These are phyloP conservation scores for Globisporangium ultimum DNA, from an alignment of 352 stramenopile genomes.

Conservation along the genomic window DNA sequence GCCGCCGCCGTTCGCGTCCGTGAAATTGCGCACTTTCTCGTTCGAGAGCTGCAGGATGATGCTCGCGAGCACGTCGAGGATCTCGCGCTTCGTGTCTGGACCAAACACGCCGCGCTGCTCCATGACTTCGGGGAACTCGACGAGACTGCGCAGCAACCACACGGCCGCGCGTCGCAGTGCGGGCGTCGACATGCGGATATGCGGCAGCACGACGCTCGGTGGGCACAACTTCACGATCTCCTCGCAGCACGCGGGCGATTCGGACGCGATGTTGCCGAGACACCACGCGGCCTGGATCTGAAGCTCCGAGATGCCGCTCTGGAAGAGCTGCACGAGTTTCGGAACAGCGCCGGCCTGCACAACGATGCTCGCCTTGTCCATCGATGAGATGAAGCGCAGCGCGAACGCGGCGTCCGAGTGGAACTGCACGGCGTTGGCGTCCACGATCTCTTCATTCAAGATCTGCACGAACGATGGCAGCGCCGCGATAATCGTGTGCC, in stretches of 20 bases:
- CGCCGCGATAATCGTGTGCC: constrained; percentile 76
- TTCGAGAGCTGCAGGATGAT: constrained; percentile 79
- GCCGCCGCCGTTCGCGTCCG: constrained; percentile 40
- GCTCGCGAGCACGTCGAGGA: constrained; percentile 66
- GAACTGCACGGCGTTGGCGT: constrained; percentile 64
- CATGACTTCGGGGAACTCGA: constrained; percentile 81
- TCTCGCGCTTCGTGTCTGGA: constrained; percentile 59
- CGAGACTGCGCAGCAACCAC: constrained; percentile 81
- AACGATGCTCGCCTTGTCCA: constrained; percentile 81
- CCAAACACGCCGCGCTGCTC: constrained; percentile 39
- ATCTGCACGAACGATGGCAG: constrained; percentile 79
- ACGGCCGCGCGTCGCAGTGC: constrained; percentile 68
- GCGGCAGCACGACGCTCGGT: constrained; percentile 62
- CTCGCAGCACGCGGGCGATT: constrained; percentile 68
- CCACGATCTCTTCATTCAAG: constrained; percentile 60
- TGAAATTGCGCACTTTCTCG: constrained; percentile 68
- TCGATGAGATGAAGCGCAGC: constrained; percentile 85
- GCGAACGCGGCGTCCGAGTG: constrained; percentile 86
- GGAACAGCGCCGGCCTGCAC: constrained; percentile 69
- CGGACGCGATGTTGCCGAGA: constrained; percentile 82
- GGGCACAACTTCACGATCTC: constrained; percentile 72
- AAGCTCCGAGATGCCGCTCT: constrained; percentile 83
- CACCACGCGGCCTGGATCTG: constrained; percentile 88
- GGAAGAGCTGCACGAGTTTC: constrained; percentile 80
- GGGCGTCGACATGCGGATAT: constrained; percentile 84